Percentiles rank a stretch among this genome's conserved stretches.
Conservation (phyloP, 148 eudicot species). For the Rhododendron kiyosumense region DNA sequence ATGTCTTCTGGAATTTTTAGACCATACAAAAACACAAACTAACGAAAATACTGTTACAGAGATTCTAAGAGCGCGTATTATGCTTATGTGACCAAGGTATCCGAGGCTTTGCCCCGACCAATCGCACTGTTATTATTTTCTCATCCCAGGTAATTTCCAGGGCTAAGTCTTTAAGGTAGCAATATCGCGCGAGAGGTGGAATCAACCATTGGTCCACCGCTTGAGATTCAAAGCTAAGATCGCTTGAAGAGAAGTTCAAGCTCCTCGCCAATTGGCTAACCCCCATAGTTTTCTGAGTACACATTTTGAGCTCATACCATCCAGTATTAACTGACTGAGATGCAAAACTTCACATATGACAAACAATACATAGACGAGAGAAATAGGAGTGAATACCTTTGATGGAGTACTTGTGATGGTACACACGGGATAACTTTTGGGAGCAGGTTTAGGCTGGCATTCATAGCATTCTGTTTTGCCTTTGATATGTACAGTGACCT, state of each 20-base stretch:
- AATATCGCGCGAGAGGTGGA: neutral
- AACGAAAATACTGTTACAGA: neutral
- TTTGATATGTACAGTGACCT: constrained; percentile 96
- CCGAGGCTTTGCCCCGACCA: neutral
- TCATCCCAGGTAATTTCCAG: neutral
- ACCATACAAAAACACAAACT: neutral
- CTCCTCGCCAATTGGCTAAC: neutral
- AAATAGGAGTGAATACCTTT: constrained; percentile 48
- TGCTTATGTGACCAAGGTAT: neutral
- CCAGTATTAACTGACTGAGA: neutral
- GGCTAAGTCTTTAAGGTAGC: neutral
- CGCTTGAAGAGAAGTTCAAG: neutral
- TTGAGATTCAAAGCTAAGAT: neutral
- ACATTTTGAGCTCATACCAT: neutral
- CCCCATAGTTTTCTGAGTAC: neutral
- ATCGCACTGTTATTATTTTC: neutral
- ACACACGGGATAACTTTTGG: constrained; percentile 94
- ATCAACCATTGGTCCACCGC: neutral
- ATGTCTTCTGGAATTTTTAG: neutral
- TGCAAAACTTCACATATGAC: neutral
- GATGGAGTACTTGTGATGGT: constrained; percentile 99
- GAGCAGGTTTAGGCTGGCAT: constrained; percentile 96
- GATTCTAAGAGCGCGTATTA: neutral
- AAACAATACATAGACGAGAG: neutral
- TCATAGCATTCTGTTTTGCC: constrained; percentile 90